phyloP scores from a whole-genome alignment of 2,329 filamentous ascomycete genomes.

The Colletotrichum liriopes region DNA sequence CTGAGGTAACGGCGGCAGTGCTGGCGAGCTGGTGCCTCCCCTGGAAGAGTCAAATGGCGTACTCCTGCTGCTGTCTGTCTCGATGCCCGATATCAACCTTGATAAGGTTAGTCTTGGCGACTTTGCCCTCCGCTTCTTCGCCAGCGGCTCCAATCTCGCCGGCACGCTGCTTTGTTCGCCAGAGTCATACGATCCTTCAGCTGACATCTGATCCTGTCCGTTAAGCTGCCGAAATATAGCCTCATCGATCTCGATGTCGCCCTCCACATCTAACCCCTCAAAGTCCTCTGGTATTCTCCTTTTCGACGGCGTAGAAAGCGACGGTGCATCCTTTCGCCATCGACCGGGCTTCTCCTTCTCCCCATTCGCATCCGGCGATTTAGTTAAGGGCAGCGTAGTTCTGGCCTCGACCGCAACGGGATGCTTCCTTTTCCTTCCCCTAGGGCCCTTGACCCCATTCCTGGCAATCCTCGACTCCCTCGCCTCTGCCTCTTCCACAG shows the following conservation, averaged over 20 bases:
- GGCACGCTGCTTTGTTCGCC: background rate
- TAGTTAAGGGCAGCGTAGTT: background rate
- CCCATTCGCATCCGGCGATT: conserved; percentile 43
- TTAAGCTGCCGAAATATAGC: conserved; percentile 36
- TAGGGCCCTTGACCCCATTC: background rate
- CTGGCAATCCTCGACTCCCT: conserved; percentile 8
- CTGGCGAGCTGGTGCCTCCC: conserved; percentile 30
- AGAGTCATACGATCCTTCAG: conserved; percentile 22
- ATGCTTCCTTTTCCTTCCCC: conserved; percentile 10
- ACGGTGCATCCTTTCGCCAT: conserved; percentile 48
- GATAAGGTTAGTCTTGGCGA: conserved; percentile 17
- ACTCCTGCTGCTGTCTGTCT: conserved; percentile 30
- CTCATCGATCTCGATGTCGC: conserved; percentile 46
- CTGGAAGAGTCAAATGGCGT: conserved; percentile 30
- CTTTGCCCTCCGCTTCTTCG: conserved; percentile 33
- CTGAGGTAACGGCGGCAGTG: conserved; percentile 22
- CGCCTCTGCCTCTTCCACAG: conserved; percentile 27
- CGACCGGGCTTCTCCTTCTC: conserved; percentile 43
- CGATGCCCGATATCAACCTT: conserved; percentile 1
- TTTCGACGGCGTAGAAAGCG: conserved; percentile 57
- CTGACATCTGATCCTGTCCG: conserved; percentile 5
- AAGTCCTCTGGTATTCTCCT: conserved; percentile 48
- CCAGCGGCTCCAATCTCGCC: conserved; percentile 4
- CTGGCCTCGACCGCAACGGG: background rate
- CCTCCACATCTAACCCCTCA: conserved; percentile 44